Conservation (phyloP, 2,329 filamentous ascomycete genomes). For the Talaromyces sp. region DNA sequence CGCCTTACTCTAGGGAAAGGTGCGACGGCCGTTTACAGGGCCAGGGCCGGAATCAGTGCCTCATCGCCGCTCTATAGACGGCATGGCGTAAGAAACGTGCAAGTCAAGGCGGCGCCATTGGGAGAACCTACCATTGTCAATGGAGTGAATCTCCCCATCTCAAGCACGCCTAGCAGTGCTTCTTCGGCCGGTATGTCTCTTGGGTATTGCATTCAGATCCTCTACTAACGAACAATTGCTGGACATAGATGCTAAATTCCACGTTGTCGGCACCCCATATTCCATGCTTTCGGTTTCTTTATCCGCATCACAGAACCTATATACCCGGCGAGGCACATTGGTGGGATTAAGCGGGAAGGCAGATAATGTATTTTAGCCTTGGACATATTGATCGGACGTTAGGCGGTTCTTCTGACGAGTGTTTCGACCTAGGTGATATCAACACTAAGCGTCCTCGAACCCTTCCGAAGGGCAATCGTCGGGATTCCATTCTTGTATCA, state of each 20-base stretch:
- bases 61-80: constrained; percentile 15
- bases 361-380: constrained; percentile 63
- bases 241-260: constrained; percentile 83
- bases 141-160: constrained; percentile 34
- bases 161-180: constrained; percentile 34
- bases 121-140: constrained; percentile 33
- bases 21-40: constrained; percentile 30
- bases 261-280: constrained; percentile 85
- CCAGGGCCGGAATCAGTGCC: constrained; percentile 21
- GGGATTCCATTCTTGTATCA: constrained; percentile 96
- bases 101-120: constrained; percentile 42
- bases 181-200: constrained; percentile 37
- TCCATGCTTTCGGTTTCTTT: constrained; percentile 90
- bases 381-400: neutral
- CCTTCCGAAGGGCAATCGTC: constrained; percentile 70
- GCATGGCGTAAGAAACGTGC: constrained; percentile 33
- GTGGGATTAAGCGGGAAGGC: constrained; percentile 85
- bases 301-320: constrained; percentile 88
- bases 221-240: neutral
- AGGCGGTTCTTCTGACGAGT: neutral
- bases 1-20: constrained; percentile 33
- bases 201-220: neutral
- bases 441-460: constrained; percentile 79
- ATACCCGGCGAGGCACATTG: constrained; percentile 84
- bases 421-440: constrained; percentile 67